Evolutionary conservation across 176 grass and related monocot species (phyloP), one percentile per base, ranked within the genome.

Genomic region (Metroxylon sagu): DNA sequence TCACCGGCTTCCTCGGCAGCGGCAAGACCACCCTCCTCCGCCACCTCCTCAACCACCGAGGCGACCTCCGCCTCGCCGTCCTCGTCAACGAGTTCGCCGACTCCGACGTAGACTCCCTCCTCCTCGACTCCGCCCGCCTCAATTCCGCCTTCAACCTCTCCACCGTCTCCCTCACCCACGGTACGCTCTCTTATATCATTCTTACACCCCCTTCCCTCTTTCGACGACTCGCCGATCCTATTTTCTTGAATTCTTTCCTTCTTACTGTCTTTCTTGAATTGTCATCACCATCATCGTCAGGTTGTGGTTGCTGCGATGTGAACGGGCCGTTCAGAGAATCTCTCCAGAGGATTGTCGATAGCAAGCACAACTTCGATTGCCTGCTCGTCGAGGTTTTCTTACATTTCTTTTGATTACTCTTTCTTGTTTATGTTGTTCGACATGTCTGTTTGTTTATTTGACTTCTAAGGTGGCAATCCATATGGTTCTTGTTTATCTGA

Each of bases 301-400:
- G 64, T 50, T 67, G 64, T 23, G 64, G 50, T 31, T 67, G 50
- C 5, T 54, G 64, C 26, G 51, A 67, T 31, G 26, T 67, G 26
- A 53, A 27, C 19, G 64, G 64, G 4, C 64, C 64, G 7, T 67
- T 67, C 64, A 29, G 64, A 17, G 64, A 67, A 31, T 67, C 64
- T 21, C 51, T 67, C 29, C 50, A 67, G 10, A 50, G 51, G 51
- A 67, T 67, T 35, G 64, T 67, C 17, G 50, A 54, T 29, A 67
- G 64, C 52, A 67, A 54, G 64, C 64, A 67, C 64, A 67, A 67
- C 17, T 67, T 67, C 23, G 64, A 67, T 35, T 67, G 64, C n/a
- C 51, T 67, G 16, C 50, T 67, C 15, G 18, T 67, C n/a, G 64
- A 67, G 64, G 64, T 67, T 17, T 52, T 19, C 35, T 43, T 43